Conservation (phyloP, 2,329 filamentous ascomycete species). For the Epichloe gansuensis region DNA sequence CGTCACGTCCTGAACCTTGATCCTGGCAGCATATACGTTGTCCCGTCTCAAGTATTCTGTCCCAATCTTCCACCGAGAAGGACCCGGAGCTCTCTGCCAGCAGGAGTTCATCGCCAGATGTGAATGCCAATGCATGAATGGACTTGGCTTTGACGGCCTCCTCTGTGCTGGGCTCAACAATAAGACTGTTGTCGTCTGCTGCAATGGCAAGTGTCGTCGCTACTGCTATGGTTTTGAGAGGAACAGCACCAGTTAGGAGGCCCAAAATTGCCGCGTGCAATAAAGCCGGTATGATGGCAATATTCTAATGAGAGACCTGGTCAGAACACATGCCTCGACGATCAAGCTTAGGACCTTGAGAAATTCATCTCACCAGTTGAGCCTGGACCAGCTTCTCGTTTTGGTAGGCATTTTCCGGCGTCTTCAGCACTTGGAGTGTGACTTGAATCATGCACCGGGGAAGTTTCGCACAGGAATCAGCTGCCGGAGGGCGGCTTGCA, state of each 20-base stretch:
- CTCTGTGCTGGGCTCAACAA: slow-evolving; percentile 49
- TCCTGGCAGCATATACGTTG: slow-evolving; percentile 49
- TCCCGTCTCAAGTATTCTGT: slow-evolving; percentile 53
- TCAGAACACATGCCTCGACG: slow-evolving; percentile 6
- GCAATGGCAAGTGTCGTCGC: slow-evolving; percentile 52
- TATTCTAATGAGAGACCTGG: slow-evolving; percentile 39
- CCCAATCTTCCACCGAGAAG: slow-evolving; percentile 69
- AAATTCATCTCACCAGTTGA: slow-evolving; percentile 38
- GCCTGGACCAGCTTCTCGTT: slow-evolving; percentile 49
- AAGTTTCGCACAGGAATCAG: slow-evolving; percentile 65
- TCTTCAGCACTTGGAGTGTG: slow-evolving; percentile 61
- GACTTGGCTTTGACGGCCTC: slow-evolving; percentile 54
- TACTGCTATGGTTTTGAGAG: slow-evolving; percentile 61
- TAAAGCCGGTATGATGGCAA: slow-evolving; percentile 69
- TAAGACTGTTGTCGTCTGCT: slow-evolving; percentile 27
- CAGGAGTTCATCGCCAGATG: slow-evolving; percentile 59
- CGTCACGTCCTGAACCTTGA: slow-evolving; percentile 27
- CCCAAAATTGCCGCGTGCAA: slow-evolving; percentile 69
- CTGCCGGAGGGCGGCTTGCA: slow-evolving; percentile 61
- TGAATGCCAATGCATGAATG: slow-evolving; percentile 74
- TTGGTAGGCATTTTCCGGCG: slow-evolving; percentile 55
- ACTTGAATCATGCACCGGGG: slow-evolving; percentile 66
- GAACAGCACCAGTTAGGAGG: slow-evolving; percentile 71
- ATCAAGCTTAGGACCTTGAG: neutral
- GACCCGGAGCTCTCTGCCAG: slow-evolving; percentile 70